phyloP scores from a whole-genome alignment of 257 asterid genomes.

The Nicotiana attenuata region DNA sequence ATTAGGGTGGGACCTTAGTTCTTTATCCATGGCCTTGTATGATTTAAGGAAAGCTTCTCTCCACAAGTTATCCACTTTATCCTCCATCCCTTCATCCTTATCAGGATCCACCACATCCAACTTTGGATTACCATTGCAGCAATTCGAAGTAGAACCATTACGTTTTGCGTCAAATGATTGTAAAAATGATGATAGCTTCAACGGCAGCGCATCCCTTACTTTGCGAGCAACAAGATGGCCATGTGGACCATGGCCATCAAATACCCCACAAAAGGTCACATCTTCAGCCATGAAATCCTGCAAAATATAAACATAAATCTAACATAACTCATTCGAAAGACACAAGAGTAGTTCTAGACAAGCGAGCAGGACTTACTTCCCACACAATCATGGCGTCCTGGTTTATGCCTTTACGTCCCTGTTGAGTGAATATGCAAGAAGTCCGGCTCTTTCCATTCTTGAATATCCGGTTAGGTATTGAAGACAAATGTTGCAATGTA shows the following conservation, averaged over 20 bases:
- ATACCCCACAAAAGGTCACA: conserved; percentile 82
- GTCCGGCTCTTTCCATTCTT: conserved; percentile 67
- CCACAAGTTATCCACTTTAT: conserved; percentile 54
- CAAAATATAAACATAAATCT: conserved; percentile 8
- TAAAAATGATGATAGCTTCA: conserved; percentile 55
- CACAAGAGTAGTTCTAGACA: neutral
- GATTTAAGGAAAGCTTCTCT: conserved; percentile 88
- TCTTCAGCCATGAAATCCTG: conserved; percentile 90
- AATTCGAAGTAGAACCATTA: conserved; percentile 46
- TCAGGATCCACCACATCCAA: conserved; percentile 70
- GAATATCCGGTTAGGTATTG: conserved; percentile 73
- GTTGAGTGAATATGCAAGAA: conserved; percentile 96
- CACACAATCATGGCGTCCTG: conserved; percentile 99
- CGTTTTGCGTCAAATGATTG: conserved; percentile 52
- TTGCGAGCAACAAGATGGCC: conserved; percentile 95
- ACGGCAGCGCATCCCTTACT: conserved; percentile 82
- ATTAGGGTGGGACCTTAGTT: conserved; percentile 80
- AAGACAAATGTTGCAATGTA: conserved; percentile 60
- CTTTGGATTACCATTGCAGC: conserved; percentile 55
- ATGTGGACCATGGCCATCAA: conserved; percentile 97
- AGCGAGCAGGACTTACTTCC: conserved; percentile 57
- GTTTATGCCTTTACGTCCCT: conserved; percentile 96
- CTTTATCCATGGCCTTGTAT: conserved; percentile 90
- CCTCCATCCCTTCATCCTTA: conserved; percentile 41
- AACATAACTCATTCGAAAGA: neutral